phyloP scores from a whole-genome alignment of 805 yeast genomes.

The Helenozyma rhizophorensis region DNA sequence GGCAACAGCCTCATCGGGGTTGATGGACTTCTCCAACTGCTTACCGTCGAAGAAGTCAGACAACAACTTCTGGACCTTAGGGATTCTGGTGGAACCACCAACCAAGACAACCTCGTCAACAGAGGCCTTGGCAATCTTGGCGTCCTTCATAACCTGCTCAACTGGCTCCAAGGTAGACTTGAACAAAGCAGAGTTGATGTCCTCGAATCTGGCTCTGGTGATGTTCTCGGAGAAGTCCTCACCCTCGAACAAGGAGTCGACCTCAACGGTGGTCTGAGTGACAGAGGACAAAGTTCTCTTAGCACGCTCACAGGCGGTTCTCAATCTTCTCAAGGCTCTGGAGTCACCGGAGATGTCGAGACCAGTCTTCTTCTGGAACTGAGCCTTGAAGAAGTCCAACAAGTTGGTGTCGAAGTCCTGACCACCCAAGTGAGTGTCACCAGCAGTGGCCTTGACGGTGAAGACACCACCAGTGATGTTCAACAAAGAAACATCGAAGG shows the following conservation, averaged over 20 bases:
- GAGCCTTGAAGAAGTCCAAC: constrained; percentile 44
- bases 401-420: constrained; percentile 50
- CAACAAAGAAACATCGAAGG: constrained; percentile 91
- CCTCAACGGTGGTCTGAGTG: constrained; percentile 93
- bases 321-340: constrained; percentile 64
- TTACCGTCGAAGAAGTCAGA: constrained; percentile 90
- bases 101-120: constrained; percentile 93
- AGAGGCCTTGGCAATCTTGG: constrained; percentile 81
- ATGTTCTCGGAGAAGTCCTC: constrained; percentile 92
- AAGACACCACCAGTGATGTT: constrained; percentile 94
- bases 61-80: constrained; percentile 92
- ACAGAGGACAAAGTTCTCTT: constrained; percentile 94
- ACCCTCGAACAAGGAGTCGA: constrained; percentile 92
- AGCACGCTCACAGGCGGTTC: constrained; percentile 98
- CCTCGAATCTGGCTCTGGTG: constrained; percentile 97
- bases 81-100: constrained; percentile 99
- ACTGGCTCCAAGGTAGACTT: constrained; percentile 95
- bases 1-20: constrained; percentile 99
- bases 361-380: constrained; percentile 45
- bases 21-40: constrained; percentile 94
- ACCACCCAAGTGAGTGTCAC: constrained; percentile 52
- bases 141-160: constrained; percentile 90
- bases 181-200: constrained; percentile 87
- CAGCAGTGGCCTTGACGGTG: constrained; percentile 87
- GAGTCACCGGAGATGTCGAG: constrained; percentile 43